These are phyloP conservation scores for Tolypocladium inflatum DNA, from an alignment of 2,329 filamentous ascomycete genomes.

Conservation along the genomic window DNA sequence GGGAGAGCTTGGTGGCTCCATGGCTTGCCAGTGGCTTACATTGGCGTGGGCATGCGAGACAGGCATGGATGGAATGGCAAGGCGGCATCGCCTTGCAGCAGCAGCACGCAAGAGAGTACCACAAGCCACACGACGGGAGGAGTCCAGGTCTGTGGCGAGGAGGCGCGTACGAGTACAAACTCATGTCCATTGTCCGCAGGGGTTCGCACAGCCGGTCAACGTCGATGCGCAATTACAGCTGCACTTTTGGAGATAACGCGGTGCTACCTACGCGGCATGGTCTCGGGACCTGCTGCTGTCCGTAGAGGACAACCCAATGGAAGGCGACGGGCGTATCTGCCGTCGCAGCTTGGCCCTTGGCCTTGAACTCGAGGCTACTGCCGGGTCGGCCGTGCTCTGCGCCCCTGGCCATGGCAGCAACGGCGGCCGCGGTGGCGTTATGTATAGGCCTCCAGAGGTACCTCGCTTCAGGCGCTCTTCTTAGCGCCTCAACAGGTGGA, in stretches of 20 bases:
- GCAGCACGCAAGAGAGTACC: not conserved
- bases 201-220: not conserved
- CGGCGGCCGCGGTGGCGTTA: no score
- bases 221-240: not conserved
- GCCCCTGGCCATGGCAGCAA: no score
- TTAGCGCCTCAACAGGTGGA: no score
- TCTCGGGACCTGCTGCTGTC: not conserved
- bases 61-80: not conserved
- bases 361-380: no score
- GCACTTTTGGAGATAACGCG: not conserved
- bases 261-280: not conserved
- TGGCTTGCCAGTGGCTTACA: not conserved
- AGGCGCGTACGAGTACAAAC: not conserved
- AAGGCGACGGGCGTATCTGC: not conserved
- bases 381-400: no score
- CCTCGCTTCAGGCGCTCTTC: no score
- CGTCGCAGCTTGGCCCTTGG: not conserved
- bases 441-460: no score
- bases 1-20: not conserved
- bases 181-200: not conserved
- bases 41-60: not conserved
- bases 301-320: not conserved
- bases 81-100: not conserved
- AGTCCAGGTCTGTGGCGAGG: not conserved
- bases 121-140: not conserved